Base-by-base conservation (phyloP, 2,329 filamentous ascomycete species). In the Kalmusia sp. region DNA sequence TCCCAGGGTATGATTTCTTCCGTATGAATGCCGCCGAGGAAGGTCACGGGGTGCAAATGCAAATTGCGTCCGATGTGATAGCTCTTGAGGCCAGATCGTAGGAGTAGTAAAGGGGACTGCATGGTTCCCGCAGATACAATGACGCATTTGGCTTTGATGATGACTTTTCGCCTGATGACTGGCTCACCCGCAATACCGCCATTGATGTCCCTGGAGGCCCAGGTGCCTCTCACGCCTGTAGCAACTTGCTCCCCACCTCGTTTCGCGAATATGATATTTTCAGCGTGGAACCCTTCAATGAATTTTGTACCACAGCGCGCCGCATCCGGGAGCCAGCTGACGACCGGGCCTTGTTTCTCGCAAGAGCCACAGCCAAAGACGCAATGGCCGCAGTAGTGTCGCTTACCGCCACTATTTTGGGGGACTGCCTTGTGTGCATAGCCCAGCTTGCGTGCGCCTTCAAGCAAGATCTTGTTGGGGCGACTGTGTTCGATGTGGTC, bases 21-120 rank as follows among this genome's bases (percentile, higher is more conserved):
- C 27, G 88, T 80, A 72, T 88, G 92, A n/a, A 87, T 79, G 2
- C 83, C 89, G 28, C 74, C 78, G 9, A 81, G 59, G 46, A 83
- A 58, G 3, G 69, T 67, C 66, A 87, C 87, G 1, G 93, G 93
- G 67, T 98, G 93, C 1, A 96, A 74, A 64, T 95, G 82, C 3
- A 97, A 83, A 64, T 97, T 91, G 6, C 82, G 84, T 22, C 93
- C 93, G 57, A 97, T 88, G 51, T 96, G 87, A 3, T 82, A 81
- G 69, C 96, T 96, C 78, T 84, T 87, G 44, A 97, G 73, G 1
- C 92, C 92, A 55, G 92, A 96, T 44, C 88, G 88, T 59, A 87
- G 78, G 37, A 98, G 79, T 2, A 97, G 71, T 1, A 93, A 71
- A 0, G 93, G 93, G 38, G 86, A 92, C 67, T 90, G 87, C 49